Base-by-base conservation (phyloP, 345 rosid genomes). In the Brassica nigra region DNA sequence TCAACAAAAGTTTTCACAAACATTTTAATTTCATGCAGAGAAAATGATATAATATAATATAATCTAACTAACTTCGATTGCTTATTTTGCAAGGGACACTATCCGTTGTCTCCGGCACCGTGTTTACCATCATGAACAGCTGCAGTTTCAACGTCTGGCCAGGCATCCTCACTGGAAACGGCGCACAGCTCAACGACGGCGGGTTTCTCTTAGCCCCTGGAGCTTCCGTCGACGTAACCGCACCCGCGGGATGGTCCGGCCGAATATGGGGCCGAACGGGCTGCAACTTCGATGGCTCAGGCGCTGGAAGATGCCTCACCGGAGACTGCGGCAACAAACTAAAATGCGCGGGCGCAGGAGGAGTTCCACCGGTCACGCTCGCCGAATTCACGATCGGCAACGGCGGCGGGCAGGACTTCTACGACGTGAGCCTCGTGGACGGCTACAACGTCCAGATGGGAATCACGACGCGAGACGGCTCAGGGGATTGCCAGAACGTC, bases 341-440 rank as follows among this genome's bases (percentile, higher is more conserved):
- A 2, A 88, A 85, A 80, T 94, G 98, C 75, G 62, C 69, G 7
- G 90, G 89, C 16, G 92, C 67, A 0, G 81, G 94, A 23, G 98
- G 98, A 4, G 78, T 11, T 11, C 92, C 97, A 18, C 98, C 98
- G 0, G 92, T 74, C 6, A 78, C 89, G 28, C 88, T 90, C 5
- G 97, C 73, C 0, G 98, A 92, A 63, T 91, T 94, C 86, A 94
- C 97, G 5, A 74, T 90, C 9, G 90, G 87, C 8, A 30, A 11
- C 2, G 36, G 81, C 1, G 62, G 34, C 66, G 47, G 76, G 0
- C 9, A 12, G 67, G 97, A 94, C 77, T 92, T 92, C 74, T 94
- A 94, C 72, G 97, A 92, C 83, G 92, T 92, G 2, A 94, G 97
- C 76, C 88, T 94, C 1, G 98, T 94, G 1, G 98, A 94, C 72